Evolutionary conservation across 176 grass and related monocot species (phyloP), one percentile per base, ranked within the genome.

Genomic region (Rhynchospora tenuis): DNA sequence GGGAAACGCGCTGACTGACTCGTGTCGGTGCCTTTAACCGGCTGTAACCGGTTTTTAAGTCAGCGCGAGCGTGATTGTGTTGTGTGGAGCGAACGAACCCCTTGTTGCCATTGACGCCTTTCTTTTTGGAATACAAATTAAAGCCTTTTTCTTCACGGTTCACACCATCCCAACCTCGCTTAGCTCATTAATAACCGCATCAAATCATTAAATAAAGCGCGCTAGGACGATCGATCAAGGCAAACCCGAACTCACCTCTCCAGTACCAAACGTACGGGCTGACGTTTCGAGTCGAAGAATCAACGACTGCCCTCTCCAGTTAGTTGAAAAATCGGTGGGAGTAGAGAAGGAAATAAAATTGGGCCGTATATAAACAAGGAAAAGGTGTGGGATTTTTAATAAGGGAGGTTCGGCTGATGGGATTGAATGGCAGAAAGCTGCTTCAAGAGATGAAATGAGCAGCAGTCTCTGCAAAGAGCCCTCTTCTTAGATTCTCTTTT

Each of bases 351-450:
- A 48, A 75, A 5, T 5, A 77, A 77, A 55, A 70, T 13, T 0
- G 51, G 56, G 77, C 44, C 28, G 28, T 80, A 80, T 61, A 61
- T 61, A 80, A 80, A 61, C 55, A 12, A 55, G 51, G 27, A 58
- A 60, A 80, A 80, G 26, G 60, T 52, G 43, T 52, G 80, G 44
- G 60, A 65, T 67, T 51, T 82, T 82, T 82, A 82, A 82, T 82
- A 51, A 3, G 52, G 45, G 26, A 31, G 44, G 78, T 58, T 59
- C 55, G 31, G 59, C 5, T 82, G 61, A 82, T 82, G 80, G 61
- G 80, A 82, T 82, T 82, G 61, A 82, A 82, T 82, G 61, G 80
- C 80, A 82, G 80, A 82, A 82, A 82, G 80, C 80, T 52, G 80
- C 80, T 64, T 64, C 43, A 28, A 82, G 58, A 47, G 55, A 81